phyloP scores from a whole-genome alignment of 192 early-diverging fungal species.

The Mortierella hygrophila region DNA sequence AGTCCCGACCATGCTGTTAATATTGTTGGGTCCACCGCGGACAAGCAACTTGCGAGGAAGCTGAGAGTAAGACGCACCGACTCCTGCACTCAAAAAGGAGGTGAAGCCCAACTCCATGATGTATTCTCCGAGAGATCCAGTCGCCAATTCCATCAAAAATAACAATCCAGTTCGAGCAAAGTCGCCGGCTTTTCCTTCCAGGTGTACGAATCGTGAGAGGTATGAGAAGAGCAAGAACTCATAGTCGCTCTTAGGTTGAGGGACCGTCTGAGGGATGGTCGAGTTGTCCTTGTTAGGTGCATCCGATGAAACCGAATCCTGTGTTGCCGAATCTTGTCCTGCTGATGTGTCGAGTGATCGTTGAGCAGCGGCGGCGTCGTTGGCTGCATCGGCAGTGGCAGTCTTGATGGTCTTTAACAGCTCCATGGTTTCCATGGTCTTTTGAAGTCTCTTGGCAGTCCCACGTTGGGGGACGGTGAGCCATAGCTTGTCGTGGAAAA shows the following conservation, averaged over 20 bases:
- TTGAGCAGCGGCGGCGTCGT: neutral
- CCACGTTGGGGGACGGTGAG: slow-evolving; percentile 66
- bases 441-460: slow-evolving; percentile 32
- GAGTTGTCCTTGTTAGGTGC: slow-evolving; percentile 35
- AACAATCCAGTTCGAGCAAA: slow-evolving; percentile 88
- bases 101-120: slow-evolving; percentile 88
- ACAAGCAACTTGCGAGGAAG: slow-evolving; percentile 83
- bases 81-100: slow-evolving; percentile 82
- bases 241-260: slow-evolving; percentile 64
- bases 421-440: slow-evolving; percentile 50
- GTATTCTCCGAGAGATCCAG: slow-evolving; percentile 82
- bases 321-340: slow-evolving; percentile 24
- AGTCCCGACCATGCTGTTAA: slow-evolving; percentile 58
- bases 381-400: slow-evolving; percentile 10
- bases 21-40: slow-evolving; percentile 56
- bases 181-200: slow-evolving; percentile 87
- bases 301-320: slow-evolving; percentile 12
- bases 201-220: slow-evolving; percentile 89
- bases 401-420: slow-evolving; percentile 29
- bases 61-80: slow-evolving; percentile 92
- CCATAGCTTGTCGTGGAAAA: slow-evolving; percentile 80
- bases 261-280: slow-evolving; percentile 46
- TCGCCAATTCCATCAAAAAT: slow-evolving; percentile 86
- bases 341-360: slow-evolving; percentile 17
- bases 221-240: slow-evolving; percentile 93